A percentile compares a stretch with the other conserved stretches of the same genome.
phyloP scores from a whole-genome alignment of 1,284 basidiomycete species.

The Melampsora larici-populina region DNA sequence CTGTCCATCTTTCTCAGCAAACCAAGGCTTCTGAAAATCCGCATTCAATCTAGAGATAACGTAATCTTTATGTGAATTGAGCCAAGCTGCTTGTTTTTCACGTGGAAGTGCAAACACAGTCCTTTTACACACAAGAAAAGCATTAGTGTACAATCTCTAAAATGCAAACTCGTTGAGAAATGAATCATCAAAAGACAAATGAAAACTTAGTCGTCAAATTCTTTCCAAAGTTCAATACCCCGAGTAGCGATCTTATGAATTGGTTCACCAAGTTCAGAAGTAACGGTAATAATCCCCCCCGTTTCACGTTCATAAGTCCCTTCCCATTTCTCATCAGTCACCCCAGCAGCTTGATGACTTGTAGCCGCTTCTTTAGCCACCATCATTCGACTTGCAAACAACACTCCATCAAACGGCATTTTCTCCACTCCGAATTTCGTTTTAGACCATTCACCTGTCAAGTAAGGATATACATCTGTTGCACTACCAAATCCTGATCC shows the following conservation, averaged over 20 bases:
- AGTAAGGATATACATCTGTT: constrained; percentile 94
- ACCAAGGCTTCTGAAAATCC: constrained; percentile 81
- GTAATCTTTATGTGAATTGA: constrained; percentile 79
- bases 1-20: constrained; percentile 88
- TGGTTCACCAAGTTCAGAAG: constrained; percentile 95
- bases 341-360: constrained; percentile 81
- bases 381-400: constrained; percentile 95
- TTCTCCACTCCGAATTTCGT: constrained; percentile 76
- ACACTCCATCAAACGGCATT: constrained; percentile 98
- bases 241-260: constrained; percentile 99
- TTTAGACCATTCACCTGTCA: constrained; percentile 91
- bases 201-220: constrained; percentile 72
- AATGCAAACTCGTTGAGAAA: neutral
- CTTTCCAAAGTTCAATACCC: constrained; percentile 94
- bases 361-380: constrained; percentile 98
- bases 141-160: neutral
- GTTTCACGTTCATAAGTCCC: constrained; percentile 91
- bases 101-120: constrained; percentile 90
- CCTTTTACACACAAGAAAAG: constrained; percentile 12
- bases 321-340: constrained; percentile 87
- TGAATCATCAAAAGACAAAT: neutral
- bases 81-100: constrained; percentile 87
- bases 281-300: constrained; percentile 92
- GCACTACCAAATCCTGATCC: constrained; percentile 97
- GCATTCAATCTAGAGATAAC: constrained; percentile 88